Base-by-base conservation (phyloP, 257 asterid genomes). In the Solanum gandarillasii region DNA sequence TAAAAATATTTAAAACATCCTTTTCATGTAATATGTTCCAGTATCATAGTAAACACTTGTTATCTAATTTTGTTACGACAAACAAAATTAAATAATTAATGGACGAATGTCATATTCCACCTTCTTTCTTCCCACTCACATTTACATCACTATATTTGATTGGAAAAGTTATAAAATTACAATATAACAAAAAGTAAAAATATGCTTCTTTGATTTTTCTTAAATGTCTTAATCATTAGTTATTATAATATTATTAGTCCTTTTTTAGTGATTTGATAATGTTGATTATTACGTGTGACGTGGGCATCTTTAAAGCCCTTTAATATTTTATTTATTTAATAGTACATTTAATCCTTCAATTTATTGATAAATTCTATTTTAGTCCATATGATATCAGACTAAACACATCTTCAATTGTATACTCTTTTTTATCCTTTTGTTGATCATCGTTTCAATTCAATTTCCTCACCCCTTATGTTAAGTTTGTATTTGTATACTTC, bases 11-110 rank as follows among this genome's bases (percentile, higher is more conserved):
- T 75, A 41, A 14, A 79, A 88, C 87, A 90, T 87, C 92, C 6
- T 39, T 90, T 91, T 92, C 92, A 73, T 32, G 41, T 76, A 60
- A 31, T 62, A 86, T 39, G 58, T 89, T 88, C 90, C 92, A 89
- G 48, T 91, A 29, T 83, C 74, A 89, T 88, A 87, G 87, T 87
- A 60, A 87, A 89, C 93, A 89, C 89, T 89, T 88, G 91, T 91
- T 43, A 65, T 88, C 79, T 46, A 82, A 39, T 32, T 78, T 74
- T 39, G 88, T 71, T 81, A 16, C 10, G 6, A 18, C 11, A 48
- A 38, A 55, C 86, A 43, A 84, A 78, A 18, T 38, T 67, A 86
- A 89, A 62, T 25, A 78, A 18, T 58, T 67, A 86, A 89, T 91
- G 92, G 89, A 89, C 83, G 86, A 31, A 81, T 68, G 90, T 91